Base-by-base conservation (phyloP, 139 green algal genomes). In the Chlorella ohadii region DNA sequence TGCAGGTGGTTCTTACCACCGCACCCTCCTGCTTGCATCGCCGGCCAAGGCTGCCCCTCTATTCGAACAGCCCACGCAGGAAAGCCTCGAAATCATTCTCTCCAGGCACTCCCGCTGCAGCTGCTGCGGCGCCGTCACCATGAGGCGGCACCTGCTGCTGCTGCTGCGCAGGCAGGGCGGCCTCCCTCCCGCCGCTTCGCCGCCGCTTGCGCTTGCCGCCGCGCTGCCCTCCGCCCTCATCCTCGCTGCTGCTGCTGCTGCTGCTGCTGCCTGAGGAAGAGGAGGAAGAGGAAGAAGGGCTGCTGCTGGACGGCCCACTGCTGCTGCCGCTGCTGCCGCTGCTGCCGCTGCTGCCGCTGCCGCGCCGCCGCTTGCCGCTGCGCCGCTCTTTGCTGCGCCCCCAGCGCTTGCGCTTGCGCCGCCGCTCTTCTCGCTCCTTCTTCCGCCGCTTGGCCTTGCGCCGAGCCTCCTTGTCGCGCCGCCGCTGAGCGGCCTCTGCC, bases 11-110 rank as follows among this genome's bases (percentile, higher is more conserved):
- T n/a, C n/a, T n/a, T n/a, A n/a, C n/a, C n/a, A n/a, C n/a, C n/a
- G n/a, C n/a, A n/a, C n/a, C n/a, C n/a, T n/a, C n/a, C n/a, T n/a
- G n/a, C n/a, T 9, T 51, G 44, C 44, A 27, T 4, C 15, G 65
- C 72, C 11, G n/a, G 72, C 72, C 27, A 41, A 9, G 11, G 25
- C 25, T 63, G 36, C 25, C 36, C 27, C n/a, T 56, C 59, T 77
- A 89, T 36, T 87, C 77, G 77, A 92, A 88, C 79, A 92, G 47
- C 2, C 84, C 84, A 19, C 78, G 41, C 51, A 92, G 66, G 73
- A 87, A 89, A 3, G 68, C 72, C 25, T 89, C 87, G 64, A 87
- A 89, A 11, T 79, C 72, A 7, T 82, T 76, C 31, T 81, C 41
- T 79, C 39, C 81, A 20, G 59, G 73, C 33, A 38, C 74, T 73